phyloP scores from a whole-genome alignment of 306 rosid genomes.

The Spatholobus suberectus region DNA sequence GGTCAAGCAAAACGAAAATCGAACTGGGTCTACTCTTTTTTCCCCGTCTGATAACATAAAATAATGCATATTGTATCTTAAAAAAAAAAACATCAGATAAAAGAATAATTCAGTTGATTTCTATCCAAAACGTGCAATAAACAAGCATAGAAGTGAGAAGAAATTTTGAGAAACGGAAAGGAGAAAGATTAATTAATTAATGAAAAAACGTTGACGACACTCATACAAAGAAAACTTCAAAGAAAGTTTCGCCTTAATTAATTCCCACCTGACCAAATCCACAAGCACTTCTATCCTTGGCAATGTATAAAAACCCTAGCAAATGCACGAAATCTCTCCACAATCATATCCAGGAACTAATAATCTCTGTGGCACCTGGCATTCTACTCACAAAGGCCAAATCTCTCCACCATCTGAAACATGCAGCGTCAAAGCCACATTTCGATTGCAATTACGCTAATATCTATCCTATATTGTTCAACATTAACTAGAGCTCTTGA shows the following conservation, averaged over 20 bases:
- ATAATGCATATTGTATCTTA: neutral
- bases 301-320: slow-evolving; percentile 31
- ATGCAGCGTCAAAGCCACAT: slow-evolving; percentile 48
- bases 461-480: slow-evolving; percentile 29
- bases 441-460: slow-evolving; percentile 22
- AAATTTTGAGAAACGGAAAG: neutral
- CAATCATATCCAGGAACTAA: neutral
- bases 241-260: neutral
- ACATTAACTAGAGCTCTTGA: slow-evolving; percentile 46
- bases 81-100: neutral
- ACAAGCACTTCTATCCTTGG: slow-evolving; percentile 15
- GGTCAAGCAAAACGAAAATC: neutral
- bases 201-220: neutral
- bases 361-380: neutral
- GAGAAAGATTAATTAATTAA: neutral
- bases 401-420: neutral
- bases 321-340: neutral
- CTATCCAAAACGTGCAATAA: neutral
- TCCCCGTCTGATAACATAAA: neutral
- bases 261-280: slow-evolving; percentile 41
- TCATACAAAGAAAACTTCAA: slow-evolving; percentile 16
- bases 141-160: neutral
- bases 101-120: neutral
- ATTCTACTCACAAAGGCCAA: neutral
- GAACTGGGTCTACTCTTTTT: neutral